Evolutionary conservation across 2,329 filamentous ascomycete species (phyloP), one percentile per base, ranked within the genome.

Genomic region (Neofusicoccum laricinum): DNA sequence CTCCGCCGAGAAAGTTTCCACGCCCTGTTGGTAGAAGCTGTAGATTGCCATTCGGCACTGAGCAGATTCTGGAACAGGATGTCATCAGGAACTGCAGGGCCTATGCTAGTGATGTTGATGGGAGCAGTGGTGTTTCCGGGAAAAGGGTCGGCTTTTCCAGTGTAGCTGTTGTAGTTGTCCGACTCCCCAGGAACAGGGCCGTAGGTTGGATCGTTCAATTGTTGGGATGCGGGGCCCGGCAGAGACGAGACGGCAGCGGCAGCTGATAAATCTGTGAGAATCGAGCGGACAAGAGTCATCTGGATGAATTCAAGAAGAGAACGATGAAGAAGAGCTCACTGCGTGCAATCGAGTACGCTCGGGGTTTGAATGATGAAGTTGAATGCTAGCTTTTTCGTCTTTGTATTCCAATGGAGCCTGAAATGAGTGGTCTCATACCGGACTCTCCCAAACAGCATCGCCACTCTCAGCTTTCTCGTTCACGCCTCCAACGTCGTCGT

Each of bases 11-110:
- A 81, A 81, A 1, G 65, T 64, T 61, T 81, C 78, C 0, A 81
- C 76, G 8, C 70, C 76, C 65, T 76, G 71, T 64, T 81, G 74
- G 69, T 82, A 81, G 69, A 82, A 81, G 43, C 68, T 69, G 69
- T 75, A 82, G 67, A 82, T 79, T 21, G 75, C 80, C 79, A 81
- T 69, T 81, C 80, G 15, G 79, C 79, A 25, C 71, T 69, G 1
- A 81, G 72, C 2, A 82, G 72, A 64, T 81, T 81, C 68, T 81
- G 80, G 69, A 76, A 81, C 12, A 81, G 73, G 10, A 75, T 65
- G 63, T 82, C 79, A 53, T 81, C 79, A 3, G 71, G 69, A 2
- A 71, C 78, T 0, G 76, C 70, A n/a, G 73, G 67, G 1, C 72
- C 75, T 8, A 62, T 66, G 1, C 63, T 64, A 1, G 71, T 76